Percentiles rank a stretch among this genome's conserved stretches.
Conservation (phyloP, 2,329 filamentous ascomycete species). For the Coniella vitis region DNA sequence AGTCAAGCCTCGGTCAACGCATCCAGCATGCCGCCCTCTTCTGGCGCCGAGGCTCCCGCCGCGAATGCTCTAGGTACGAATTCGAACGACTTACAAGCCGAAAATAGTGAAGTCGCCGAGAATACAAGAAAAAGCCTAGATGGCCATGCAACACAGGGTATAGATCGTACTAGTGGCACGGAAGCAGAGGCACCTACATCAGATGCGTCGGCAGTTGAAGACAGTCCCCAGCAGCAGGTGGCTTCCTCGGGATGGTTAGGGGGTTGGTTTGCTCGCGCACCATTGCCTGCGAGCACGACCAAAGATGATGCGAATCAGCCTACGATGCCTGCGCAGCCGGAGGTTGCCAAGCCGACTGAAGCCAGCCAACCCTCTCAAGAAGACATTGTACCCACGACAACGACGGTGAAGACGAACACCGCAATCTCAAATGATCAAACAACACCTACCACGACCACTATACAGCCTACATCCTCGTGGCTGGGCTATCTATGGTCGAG, state of each 20-base stretch:
- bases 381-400: neutral
- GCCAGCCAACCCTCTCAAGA: neutral
- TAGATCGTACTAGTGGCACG: neutral
- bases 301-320: conserved; percentile 16
- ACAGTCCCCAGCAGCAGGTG: conserved; percentile 16
- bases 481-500: conserved; percentile 21
- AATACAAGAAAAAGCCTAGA: neutral
- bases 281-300: conserved; percentile 1
- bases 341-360: conserved; percentile 9
- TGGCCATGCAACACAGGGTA: neutral
- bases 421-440: conserved; percentile 1
- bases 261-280: conserved; percentile 35
- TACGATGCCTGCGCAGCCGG: conserved; percentile 12
- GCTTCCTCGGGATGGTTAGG: conserved; percentile 47
- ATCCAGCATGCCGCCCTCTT: conserved; percentile 26
- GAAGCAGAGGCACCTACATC: neutral
- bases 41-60: conserved; percentile 8
- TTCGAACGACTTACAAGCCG: neutral
- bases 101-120: neutral
- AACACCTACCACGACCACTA: conserved; percentile 14
- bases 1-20: conserved; percentile 24
- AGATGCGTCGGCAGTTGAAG: conserved; percentile 5
- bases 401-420: no score
- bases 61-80: neutral
- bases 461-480: conserved; percentile 24